Conservation (phyloP, 2,329 filamentous ascomycete species). For the Hypoxylon sp. region DNA sequence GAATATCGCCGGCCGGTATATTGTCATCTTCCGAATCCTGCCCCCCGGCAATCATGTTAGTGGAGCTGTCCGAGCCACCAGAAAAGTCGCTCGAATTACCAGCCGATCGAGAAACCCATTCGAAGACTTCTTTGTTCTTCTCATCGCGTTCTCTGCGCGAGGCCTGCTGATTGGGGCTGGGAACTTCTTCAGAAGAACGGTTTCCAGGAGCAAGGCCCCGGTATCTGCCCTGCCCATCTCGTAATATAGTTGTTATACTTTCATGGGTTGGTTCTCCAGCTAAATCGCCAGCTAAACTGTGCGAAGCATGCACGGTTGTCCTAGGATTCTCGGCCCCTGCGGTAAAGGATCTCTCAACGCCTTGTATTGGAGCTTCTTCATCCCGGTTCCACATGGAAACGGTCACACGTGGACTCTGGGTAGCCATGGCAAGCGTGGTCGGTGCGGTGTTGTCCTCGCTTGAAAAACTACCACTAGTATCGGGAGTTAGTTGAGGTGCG, state of each 20-base stretch:
- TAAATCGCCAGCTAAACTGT: constrained; percentile 59
- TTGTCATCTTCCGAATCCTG: constrained; percentile 53
- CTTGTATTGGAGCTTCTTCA: constrained; percentile 54
- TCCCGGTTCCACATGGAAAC: constrained; percentile 70
- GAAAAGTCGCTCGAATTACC: constrained; percentile 37
- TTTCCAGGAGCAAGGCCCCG: constrained; percentile 64
- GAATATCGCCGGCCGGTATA: constrained; percentile 60
- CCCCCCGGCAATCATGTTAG: constrained; percentile 26
- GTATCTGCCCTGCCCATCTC: constrained; percentile 61
- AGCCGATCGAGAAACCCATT: constrained; percentile 63
- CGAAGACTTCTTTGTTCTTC: constrained; percentile 65
- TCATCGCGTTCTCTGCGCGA: constrained; percentile 60
- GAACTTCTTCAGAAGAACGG: constrained; percentile 61
- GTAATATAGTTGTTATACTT: constrained; percentile 48
- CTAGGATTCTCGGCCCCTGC: constrained; percentile 55
- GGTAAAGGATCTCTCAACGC: constrained; percentile 59
- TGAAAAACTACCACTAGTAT: constrained; percentile 64
- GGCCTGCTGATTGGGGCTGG: constrained; percentile 66
- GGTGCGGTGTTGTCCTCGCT: constrained; percentile 65
- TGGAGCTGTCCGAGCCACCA: constrained; percentile 29
- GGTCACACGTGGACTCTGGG: constrained; percentile 68
- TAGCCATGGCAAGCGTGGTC: constrained; percentile 59
- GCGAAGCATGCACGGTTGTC: constrained; percentile 56
- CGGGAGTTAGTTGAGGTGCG: constrained; percentile 63
- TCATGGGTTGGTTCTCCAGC: constrained; percentile 46